Evolutionary conservation across 106 monocot genomes (phyloP), one percentile per base, ranked within the genome.

Genomic region (Vanilla planifolia): DNA sequence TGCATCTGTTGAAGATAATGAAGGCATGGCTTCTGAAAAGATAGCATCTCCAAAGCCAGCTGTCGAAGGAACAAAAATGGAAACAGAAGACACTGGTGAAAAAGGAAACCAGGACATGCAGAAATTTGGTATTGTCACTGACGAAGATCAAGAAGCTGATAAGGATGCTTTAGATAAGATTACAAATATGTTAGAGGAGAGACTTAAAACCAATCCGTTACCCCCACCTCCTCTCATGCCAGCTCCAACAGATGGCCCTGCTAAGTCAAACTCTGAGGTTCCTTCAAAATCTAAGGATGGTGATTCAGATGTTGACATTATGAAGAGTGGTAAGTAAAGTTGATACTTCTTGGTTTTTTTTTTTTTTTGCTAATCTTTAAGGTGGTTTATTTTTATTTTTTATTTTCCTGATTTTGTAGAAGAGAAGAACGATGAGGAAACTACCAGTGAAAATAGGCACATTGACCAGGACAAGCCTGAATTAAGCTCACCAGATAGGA

Each of bases 41-140:
- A 51, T 75, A 60, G 81, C 72, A 9, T 43, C 68, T 55, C 36
- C 63, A 64, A 81, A 80, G 48, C 29, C 72, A 48, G 51, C 8
- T 39, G 47, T 39, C 4, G 86, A 74, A 25, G 75, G 65, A 68
- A 35, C 60, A 19, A 65, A 77, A 17, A 79, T 71, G 34, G 76
- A 79, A 35, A 41, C 56, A 24, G 81, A 75, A 48, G 67, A 70
- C 45, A 69, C 83, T 32, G 71, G 46, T 42, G 77, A 83, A 26
- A 85, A 89, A 40, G 83, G 73, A 61, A 77, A 77, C 40, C 73
- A 89, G 42, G 83, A 88, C 11, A 36, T 63, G 8, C 68, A 87
- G 37, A 81, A 73, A 68, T 91, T 96, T 79, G 96, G 96, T 50
- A 74, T 96, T 69, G 84, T 96, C 50, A 81, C 80, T 3, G 84